A percentile compares a stretch with the other conserved stretches of the same genome.
Evolutionary conservation across 2,329 filamentous ascomycete genomes (phyloP).

Genomic region (Boeremia exigua): DNA sequence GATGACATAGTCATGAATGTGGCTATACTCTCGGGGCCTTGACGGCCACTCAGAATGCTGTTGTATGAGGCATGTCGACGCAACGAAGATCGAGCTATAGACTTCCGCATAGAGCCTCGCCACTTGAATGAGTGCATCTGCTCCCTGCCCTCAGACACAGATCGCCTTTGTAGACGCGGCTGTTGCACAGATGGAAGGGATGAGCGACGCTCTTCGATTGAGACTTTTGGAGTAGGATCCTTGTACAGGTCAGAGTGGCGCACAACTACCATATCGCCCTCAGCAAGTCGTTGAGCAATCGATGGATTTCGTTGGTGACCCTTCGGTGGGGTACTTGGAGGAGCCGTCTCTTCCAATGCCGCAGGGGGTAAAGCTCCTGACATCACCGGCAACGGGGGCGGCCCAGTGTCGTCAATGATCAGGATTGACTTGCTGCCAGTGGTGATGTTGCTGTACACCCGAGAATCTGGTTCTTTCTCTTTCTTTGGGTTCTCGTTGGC

Average conservation of each 20-base stretch:
- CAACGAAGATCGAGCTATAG: slow-evolving; percentile 50
- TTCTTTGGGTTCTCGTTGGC: slow-evolving; percentile 17
- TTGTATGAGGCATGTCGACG: slow-evolving; percentile 66
- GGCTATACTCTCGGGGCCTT: slow-evolving; percentile 66
- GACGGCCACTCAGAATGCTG: slow-evolving; percentile 59
- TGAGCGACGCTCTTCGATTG: slow-evolving; percentile 22
- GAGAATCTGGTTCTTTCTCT: slow-evolving; percentile 39
- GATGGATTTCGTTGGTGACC: slow-evolving; percentile 22
- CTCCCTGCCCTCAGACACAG: slow-evolving; percentile 40
- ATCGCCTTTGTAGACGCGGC: slow-evolving; percentile 33
- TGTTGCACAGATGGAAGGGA: slow-evolving; percentile 29
- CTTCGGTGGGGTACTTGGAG: background rate
- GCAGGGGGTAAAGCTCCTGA: slow-evolving; percentile 53
- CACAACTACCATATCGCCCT: slow-evolving; percentile 17
- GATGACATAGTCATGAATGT: slow-evolving; percentile 55
- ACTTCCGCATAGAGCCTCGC: slow-evolving; percentile 36
- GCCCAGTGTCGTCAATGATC: slow-evolving; percentile 75
- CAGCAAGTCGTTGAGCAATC: slow-evolving; percentile 24
- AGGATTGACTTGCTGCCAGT: slow-evolving; percentile 88
- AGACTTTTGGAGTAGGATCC: slow-evolving; percentile 15
- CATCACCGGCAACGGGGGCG: slow-evolving; percentile 62
- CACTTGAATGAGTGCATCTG: slow-evolving; percentile 45
- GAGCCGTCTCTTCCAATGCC: slow-evolving; percentile 15
- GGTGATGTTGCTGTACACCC: slow-evolving; percentile 66
- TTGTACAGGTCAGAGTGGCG: slow-evolving; percentile 31